Base-by-base conservation (phyloP, 768 basidiomycete genomes). In the Pleurotus pulmonarius region DNA sequence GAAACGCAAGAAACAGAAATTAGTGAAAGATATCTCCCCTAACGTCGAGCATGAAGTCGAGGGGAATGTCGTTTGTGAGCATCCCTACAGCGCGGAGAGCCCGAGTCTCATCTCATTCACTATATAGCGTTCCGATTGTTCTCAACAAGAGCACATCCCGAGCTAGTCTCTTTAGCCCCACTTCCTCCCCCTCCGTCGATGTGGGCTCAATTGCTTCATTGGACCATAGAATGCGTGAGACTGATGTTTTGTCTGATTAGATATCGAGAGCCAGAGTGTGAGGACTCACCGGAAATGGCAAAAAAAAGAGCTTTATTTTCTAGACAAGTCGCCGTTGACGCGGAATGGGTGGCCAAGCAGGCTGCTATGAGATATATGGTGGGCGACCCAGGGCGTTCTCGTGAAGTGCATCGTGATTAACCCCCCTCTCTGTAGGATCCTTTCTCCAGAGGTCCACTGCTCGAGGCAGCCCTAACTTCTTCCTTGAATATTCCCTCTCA, bases 241-340 rank as follows among this genome's bases (percentile, higher is more conserved):
- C 20, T 20, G 20, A 41, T 5, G 7, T 16, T 15, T 16, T 5
- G 7, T 16, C 8, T 16, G 13, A 12, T 59, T 39, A 83, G 81
- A 60, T 75, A 73, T 20, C 73, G 70, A 41, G 79, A 75, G 55
- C 83, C 82, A 0, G 78, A 77, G 26, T 70, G 61, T 4, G 83
- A 85, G 61, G 83, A 85, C 59, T 72, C 64, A 47, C 65, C 70
- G 47, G 60, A 37, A 12, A 70, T 75, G 60, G 82, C 82, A n/a
- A 59, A 70, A 44, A 63, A 71, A 49, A 78, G 83, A 47, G 65
- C 63, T 58, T 63, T 63, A 53, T 73, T 66, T 18, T 74, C 83
- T 1, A 46, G 69, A 55, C 68, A 69, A 4, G 70, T 69, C 24
- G 75, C 82, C 1, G 69, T 83, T 15, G 74, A 80, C 40, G 63